A percentile compares a stretch with the other conserved stretches of the same genome.
These are phyloP conservation scores for Colletotrichum chrysophilum DNA, from an alignment of 2,329 filamentous ascomycete species.

Conservation along the genomic window DNA sequence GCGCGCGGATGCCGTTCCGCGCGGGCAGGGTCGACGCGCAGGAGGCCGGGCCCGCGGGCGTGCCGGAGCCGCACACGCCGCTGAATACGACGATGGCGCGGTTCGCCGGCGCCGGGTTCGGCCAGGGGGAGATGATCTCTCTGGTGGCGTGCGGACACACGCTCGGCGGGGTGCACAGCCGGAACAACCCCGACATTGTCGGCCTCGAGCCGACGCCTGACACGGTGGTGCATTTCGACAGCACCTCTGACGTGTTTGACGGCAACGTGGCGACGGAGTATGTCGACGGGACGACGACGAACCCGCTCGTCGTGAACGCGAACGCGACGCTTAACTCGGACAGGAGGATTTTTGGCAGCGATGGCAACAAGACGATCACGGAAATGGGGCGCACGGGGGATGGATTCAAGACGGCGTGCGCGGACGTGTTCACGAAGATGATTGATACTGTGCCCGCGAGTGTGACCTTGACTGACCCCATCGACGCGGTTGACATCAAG, in stretches of 20 bases:
- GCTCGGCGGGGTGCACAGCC: constrained; percentile 29
- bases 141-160: constrained; percentile 30
- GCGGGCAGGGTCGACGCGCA: constrained; percentile 27
- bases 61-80: constrained; percentile 28
- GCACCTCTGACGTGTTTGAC: constrained; percentile 26
- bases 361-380: constrained; percentile 44
- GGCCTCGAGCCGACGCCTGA: constrained; percentile 7
- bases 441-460: constrained; percentile 37
- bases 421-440: constrained; percentile 35
- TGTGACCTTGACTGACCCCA: constrained; percentile 32
- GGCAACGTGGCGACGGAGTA: constrained; percentile 27
- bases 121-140: constrained; percentile 28
- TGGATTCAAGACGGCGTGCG: constrained; percentile 40
- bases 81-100: constrained; percentile 23
- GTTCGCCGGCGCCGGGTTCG: constrained; percentile 28
- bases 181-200: constrained; percentile 29
- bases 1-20: constrained; percentile 28
- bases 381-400: constrained; percentile 38
- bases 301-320: constrained; percentile 25
- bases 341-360: constrained; percentile 25
- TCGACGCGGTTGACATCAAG: constrained; percentile 35
- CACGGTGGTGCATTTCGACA: constrained; percentile 40
- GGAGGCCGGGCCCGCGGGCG: constrained; percentile 28
- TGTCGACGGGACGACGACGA: constrained; percentile 23
- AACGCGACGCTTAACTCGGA: constrained; percentile 27